Evolutionary conservation across 306 rosid genomes (phyloP).

Genomic region (Benincasa hispida): DNA sequence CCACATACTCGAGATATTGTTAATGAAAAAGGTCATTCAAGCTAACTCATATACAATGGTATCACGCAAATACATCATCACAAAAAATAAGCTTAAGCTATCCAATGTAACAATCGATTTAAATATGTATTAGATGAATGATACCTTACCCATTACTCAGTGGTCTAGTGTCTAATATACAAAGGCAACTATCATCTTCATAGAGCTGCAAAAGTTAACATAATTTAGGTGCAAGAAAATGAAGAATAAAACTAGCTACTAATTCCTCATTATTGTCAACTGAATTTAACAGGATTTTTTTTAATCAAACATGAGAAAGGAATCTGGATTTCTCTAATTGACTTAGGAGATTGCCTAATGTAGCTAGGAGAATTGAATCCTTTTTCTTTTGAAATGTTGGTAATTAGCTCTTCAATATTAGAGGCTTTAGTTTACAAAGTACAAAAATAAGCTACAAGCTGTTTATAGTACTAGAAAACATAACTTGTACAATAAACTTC

Average conservation of each 20-base stretch:
- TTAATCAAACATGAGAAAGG: background rate
- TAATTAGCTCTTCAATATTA: background rate
- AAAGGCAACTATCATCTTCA: conserved; percentile 76
- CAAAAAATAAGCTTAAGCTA: background rate
- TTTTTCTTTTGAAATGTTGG: background rate
- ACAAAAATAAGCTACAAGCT: background rate
- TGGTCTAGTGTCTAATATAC: conserved; percentile 80
- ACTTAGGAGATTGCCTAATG: background rate
- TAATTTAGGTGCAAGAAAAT: background rate
- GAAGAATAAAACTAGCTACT: background rate
- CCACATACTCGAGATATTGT: background rate
- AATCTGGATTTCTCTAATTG: background rate
- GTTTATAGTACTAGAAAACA: background rate
- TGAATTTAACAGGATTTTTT: background rate
- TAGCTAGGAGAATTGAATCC: too few relatives aligned
- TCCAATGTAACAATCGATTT: background rate
- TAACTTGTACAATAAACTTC: background rate
- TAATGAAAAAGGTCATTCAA: background rate
- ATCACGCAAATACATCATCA: background rate
- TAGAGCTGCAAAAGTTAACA: conserved; percentile 50
- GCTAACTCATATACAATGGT: background rate
- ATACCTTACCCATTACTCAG: conserved; percentile 96
- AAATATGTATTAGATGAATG: conserved; percentile 22
- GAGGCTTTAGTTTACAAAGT: background rate
- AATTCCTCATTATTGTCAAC: background rate